Percentiles rank a stretch among this genome's conserved stretches.
phyloP scores from a whole-genome alignment of 1,284 basidiomycete genomes.

The Mycena citricolor region DNA sequence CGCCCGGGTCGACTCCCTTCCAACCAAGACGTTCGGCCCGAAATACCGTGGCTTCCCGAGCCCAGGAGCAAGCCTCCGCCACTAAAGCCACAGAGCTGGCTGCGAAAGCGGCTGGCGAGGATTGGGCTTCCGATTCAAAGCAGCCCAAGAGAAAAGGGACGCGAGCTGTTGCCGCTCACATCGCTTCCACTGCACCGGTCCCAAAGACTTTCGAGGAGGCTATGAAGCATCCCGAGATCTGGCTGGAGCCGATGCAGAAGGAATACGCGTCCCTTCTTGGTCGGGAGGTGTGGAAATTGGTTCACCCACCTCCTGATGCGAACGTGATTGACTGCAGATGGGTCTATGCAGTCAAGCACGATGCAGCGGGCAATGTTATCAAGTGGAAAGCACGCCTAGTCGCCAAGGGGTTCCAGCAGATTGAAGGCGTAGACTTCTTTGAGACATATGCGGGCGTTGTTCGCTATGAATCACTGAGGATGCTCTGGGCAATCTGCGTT shows the following conservation, averaged over 20 bases:
- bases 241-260: constrained; percentile 24
- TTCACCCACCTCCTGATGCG: constrained; percentile 9
- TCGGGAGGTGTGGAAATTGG: constrained; percentile 13
- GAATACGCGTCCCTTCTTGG: constrained; percentile 20
- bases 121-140: constrained; percentile 9
- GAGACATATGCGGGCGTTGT: constrained; percentile 20
- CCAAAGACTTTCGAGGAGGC: constrained; percentile 23
- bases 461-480: constrained; percentile 16
- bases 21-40: constrained; percentile 13
- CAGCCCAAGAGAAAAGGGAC: constrained; percentile 2
- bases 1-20: background rate
- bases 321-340: constrained; percentile 18
- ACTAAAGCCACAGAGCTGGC: constrained; percentile 1
- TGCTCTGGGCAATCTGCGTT: constrained; percentile 24
- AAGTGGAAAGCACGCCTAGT: constrained; percentile 20
- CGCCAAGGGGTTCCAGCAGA: constrained; percentile 18
- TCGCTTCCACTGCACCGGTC: constrained; percentile 5
- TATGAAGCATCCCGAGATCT: constrained; percentile 21
- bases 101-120: constrained; percentile 6
- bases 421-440: constrained; percentile 17
- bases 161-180: constrained; percentile 6
- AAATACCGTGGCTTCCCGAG: background rate
- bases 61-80: constrained; percentile 3
- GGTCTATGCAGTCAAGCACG: constrained; percentile 18
- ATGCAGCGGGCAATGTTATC: constrained; percentile 11